These are phyloP conservation scores for Ambrosiella cleistominuta DNA, from an alignment of 2,329 filamentous ascomycete species.

Conservation along the genomic window DNA sequence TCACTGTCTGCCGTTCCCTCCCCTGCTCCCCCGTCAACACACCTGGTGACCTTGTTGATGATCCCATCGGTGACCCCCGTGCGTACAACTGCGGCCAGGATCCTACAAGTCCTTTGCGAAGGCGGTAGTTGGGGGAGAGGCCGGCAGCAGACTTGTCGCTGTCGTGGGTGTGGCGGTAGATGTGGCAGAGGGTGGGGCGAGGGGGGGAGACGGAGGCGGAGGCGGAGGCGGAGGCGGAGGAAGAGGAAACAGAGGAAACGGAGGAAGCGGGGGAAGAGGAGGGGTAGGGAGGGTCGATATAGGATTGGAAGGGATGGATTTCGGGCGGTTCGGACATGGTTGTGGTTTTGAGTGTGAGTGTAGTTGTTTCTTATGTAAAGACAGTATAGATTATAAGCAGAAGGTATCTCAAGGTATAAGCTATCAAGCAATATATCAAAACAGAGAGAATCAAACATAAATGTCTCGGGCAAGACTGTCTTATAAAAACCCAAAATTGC, in stretches of 20 bases:
- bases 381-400: too few relatives aligned
- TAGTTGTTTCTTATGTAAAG: too few relatives aligned
- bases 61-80: too few relatives aligned
- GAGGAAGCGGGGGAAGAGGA: not conserved
- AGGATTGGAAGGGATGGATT: not conserved
- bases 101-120: too few relatives aligned
- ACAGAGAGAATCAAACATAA: too few relatives aligned
- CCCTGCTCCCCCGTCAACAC: too few relatives aligned
- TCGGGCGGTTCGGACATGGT: not conserved
- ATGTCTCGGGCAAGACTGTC: not conserved
- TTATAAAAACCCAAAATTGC: not conserved
- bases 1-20: too few relatives aligned
- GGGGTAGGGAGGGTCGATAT: not conserved
- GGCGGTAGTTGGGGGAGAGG: not conserved
- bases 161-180: not conserved
- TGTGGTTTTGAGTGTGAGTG: not conserved
- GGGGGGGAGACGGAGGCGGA: not conserved
- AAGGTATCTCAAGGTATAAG: too few relatives aligned
- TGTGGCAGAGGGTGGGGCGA: not conserved
- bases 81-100: too few relatives aligned
- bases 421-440: too few relatives aligned
- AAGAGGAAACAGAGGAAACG: not conserved
- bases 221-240: not conserved
- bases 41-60: too few relatives aligned
- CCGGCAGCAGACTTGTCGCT: not conserved